phyloP scores from a whole-genome alignment of 306 rosid species.

The Rosa chinensis region DNA sequence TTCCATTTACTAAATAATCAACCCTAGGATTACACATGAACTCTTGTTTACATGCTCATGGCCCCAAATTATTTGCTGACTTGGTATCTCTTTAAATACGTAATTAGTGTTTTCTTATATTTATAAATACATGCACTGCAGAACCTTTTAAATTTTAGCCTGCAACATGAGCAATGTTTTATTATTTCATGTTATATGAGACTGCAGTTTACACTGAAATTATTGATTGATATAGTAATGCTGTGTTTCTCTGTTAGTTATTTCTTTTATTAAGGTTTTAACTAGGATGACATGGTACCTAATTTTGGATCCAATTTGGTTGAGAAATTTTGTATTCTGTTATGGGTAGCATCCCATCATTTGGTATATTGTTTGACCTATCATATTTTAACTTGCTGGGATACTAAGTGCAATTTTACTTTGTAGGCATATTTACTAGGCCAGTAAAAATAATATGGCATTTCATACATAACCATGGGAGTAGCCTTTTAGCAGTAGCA shows the following conservation, averaged over 20 bases:
- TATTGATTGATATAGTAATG: not conserved
- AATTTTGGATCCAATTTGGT: not conserved
- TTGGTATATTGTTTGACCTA: not conserved
- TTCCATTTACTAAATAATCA: not conserved
- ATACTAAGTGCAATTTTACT: not conserved
- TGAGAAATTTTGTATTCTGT: not conserved
- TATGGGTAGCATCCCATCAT: not conserved
- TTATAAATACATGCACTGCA: not conserved
- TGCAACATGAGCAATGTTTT: not conserved
- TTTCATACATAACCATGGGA: not conserved
- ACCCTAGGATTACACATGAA: not conserved
- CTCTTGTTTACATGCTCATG: not conserved
- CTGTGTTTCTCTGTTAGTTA: not conserved
- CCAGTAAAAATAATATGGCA: not conserved
- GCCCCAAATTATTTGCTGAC: not conserved
- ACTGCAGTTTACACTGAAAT: not conserved
- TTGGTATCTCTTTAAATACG: not conserved
- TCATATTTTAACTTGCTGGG: not conserved
- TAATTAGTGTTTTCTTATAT: too few species aligned
- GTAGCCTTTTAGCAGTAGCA: not conserved
- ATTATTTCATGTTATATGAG: not conserved
- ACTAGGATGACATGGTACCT: not conserved
- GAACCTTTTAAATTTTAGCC: not conserved
- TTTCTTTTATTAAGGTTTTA: not conserved
- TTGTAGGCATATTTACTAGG: not conserved